Percentiles rank a stretch among this genome's conserved stretches.
phyloP scores from a whole-genome alignment of 306 rosid species.

The Abrus pulchellus region DNA sequence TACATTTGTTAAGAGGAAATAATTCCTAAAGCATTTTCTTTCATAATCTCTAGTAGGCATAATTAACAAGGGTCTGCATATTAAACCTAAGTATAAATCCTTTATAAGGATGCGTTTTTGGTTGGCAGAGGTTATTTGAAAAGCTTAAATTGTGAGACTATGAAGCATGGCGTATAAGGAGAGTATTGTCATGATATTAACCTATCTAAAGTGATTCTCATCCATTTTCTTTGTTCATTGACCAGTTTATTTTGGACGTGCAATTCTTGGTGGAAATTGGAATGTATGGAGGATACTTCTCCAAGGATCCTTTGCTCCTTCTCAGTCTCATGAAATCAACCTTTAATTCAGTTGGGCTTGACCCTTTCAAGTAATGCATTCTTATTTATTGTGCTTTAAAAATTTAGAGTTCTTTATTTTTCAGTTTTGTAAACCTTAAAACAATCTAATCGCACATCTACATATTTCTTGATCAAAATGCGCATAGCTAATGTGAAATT shows the following conservation, averaged over 20 bases:
- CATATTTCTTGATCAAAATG: constrained; percentile 6
- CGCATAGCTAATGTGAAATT: constrained; percentile 2
- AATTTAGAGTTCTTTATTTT: not conserved
- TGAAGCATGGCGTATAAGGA: constrained; percentile 3
- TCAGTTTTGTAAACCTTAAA: constrained; percentile 8
- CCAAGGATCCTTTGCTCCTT: constrained; percentile 60
- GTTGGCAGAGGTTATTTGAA: not conserved
- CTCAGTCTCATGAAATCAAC: constrained; percentile 70
- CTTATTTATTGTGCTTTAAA: constrained; percentile 23
- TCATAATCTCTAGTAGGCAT: not conserved
- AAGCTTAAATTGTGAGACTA: not conserved
- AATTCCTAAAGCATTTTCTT: not conserved
- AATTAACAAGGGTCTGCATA: not conserved
- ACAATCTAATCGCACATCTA: not conserved
- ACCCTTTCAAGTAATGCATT: constrained; percentile 66
- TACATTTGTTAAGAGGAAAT: not conserved
- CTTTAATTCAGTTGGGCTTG: constrained; percentile 62
- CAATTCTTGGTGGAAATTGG: constrained; percentile 77
- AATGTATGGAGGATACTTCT: constrained; percentile 73
- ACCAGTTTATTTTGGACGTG: constrained; percentile 74
- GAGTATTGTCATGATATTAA: constrained; percentile 18
- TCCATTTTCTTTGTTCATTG: constrained; percentile 36
- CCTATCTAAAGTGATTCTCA: constrained; percentile 36
- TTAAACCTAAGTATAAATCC: constrained; percentile 4
- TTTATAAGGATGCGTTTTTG: not conserved